These are phyloP conservation scores for Kandelia obovata DNA, from an alignment of 345 rosid species.

Conservation along the genomic window DNA sequence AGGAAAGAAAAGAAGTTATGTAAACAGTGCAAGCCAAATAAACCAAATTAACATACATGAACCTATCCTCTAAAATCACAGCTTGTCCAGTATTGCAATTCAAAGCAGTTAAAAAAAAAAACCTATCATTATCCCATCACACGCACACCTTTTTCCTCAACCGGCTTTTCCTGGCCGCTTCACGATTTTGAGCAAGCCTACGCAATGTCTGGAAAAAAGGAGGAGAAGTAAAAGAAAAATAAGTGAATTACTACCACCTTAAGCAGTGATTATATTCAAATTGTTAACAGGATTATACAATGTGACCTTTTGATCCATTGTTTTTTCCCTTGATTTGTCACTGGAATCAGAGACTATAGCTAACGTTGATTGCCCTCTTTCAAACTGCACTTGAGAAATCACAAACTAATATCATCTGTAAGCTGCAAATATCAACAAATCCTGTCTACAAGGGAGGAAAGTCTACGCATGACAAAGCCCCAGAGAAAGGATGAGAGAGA, in stretches of 20 bases:
- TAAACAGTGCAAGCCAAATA: background rate
- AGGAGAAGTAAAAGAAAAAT: constrained; percentile 5
- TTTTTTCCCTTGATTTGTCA: constrained; percentile 84
- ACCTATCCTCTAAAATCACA: background rate
- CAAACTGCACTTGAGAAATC: constrained; percentile 46
- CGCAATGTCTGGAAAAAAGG: constrained; percentile 59
- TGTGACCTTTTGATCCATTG: constrained; percentile 75
- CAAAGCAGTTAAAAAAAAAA: background rate
- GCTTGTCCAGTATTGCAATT: background rate
- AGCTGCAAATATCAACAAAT: constrained; percentile 12
- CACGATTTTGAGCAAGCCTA: constrained; percentile 98
- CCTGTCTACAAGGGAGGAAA: too few relatives aligned
- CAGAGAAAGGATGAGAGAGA: background rate
- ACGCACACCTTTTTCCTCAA: constrained; percentile 75
- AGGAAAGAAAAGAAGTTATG: constrained; percentile 4
- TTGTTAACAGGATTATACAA: background rate
- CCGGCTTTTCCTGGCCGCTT: constrained; percentile 97
- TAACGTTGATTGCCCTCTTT: constrained; percentile 47
- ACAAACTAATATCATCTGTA: constrained; percentile 13
- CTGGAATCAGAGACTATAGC: constrained; percentile 71
- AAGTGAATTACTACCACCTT: constrained; percentile 1
- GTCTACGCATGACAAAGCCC: too few relatives aligned
- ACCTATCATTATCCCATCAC: background rate
- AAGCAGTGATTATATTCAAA: background rate
- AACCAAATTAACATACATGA: background rate